These are phyloP conservation scores for Fagopyrum tataricum DNA, from an alignment of 148 eudicot genomes.

Conservation along the genomic window DNA sequence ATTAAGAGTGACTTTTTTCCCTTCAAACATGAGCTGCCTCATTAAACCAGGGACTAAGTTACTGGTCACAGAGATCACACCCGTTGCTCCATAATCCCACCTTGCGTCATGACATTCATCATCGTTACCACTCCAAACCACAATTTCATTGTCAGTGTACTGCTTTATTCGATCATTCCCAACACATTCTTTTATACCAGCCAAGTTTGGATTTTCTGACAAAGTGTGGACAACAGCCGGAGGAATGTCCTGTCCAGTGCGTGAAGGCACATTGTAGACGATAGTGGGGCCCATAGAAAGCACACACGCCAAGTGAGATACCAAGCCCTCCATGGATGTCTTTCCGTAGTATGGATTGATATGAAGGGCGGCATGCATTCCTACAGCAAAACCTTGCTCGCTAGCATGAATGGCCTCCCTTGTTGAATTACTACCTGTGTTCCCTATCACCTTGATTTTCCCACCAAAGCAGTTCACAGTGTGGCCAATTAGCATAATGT, in stretches of 20 bases:
- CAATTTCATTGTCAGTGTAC: conserved; percentile 48
- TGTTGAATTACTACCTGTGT: conserved; percentile 89
- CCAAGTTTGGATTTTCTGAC: conserved; percentile 44
- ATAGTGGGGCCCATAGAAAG: conserved; percentile 84
- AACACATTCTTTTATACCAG: conserved; percentile 78
- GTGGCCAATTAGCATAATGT: conserved; percentile 89
- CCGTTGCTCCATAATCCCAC: conserved; percentile 71
- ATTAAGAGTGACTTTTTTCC: conserved; percentile 51
- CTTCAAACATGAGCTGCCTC: conserved; percentile 64
- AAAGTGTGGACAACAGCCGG: conserved; percentile 43
- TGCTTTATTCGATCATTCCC: conserved; percentile 61
- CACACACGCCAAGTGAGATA: conserved; percentile 64
- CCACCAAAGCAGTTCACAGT: conserved; percentile 84
- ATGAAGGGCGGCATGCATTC: conserved; percentile 95
- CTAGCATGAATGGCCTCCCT: conserved; percentile 88
- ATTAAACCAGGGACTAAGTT: conserved; percentile 72
- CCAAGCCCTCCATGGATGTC: conserved; percentile 69
- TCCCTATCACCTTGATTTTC: conserved; percentile 71
- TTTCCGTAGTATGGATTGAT: conserved; percentile 90
- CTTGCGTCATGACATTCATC: conserved; percentile 79
- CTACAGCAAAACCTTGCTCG: conserved; percentile 88
- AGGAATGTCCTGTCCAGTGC: conserved; percentile 83
- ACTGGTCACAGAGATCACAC: conserved; percentile 73
- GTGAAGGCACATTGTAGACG: conserved; percentile 78
- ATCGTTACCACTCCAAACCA: conserved; percentile 87